Evolutionary conservation across 441 rosid species (phyloP).

Genomic region (Rhodomyrtus psidioides): DNA sequence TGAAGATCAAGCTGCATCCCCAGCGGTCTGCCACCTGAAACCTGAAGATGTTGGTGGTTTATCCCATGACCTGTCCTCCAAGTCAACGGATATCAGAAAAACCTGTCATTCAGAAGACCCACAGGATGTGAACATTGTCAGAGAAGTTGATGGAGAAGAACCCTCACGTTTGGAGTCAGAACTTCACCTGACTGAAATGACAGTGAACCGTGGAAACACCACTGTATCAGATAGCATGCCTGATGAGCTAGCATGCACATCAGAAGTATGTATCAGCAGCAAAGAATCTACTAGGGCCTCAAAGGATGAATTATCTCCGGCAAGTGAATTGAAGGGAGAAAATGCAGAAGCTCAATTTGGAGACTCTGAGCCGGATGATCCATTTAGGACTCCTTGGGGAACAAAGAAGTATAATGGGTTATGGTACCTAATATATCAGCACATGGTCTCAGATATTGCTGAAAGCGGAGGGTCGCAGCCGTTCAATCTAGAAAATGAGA

Average conservation of each 20-base stretch:
- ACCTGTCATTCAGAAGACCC: slow-evolving; percentile 4
- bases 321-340: slow-evolving; percentile 12
- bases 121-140: background rate
- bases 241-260: background rate
- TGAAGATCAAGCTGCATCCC: background rate
- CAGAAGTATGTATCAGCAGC: background rate
- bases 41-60: background rate
- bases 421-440: slow-evolving; percentile 76
- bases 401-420: slow-evolving; percentile 42
- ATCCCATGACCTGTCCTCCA: background rate
- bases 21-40: background rate
- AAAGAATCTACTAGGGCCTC: background rate
- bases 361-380: slow-evolving; percentile 12
- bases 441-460: slow-evolving; percentile 55
- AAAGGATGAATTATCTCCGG: slow-evolving; percentile 7
- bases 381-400: slow-evolving; percentile 13
- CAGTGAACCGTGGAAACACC: background rate
- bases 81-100: background rate
- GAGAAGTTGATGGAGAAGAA: slow-evolving; percentile 2
- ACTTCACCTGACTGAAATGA: background rate
- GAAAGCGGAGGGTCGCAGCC: slow-evolving; percentile 24
- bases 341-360: background rate
- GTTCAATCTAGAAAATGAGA: slow-evolving; percentile 6
- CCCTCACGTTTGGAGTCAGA: slow-evolving; percentile 2
- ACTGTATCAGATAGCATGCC: background rate